Conservation (phyloP, 2,329 filamentous ascomycete genomes). For the Leptosphaerulina australis region DNA sequence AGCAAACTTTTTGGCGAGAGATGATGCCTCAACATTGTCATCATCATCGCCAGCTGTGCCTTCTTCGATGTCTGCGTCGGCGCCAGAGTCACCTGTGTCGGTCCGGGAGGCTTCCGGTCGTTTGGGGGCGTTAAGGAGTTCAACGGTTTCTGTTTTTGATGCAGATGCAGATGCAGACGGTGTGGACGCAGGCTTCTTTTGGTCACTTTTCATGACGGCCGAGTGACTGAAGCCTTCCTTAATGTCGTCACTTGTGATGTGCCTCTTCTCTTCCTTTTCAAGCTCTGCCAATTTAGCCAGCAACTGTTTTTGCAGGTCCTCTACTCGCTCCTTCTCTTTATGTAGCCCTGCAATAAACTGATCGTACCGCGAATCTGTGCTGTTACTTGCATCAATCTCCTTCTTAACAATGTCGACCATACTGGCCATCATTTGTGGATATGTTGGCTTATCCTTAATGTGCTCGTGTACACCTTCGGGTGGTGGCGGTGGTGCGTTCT, state of each 20-base stretch:
- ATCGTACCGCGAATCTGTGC: conserved; percentile 68
- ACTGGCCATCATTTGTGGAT: conserved; percentile 98
- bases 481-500: conserved; percentile 70
- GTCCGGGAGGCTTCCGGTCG: conserved; percentile 45
- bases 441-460: conserved; percentile 77
- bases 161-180: conserved; percentile 33
- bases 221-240: conserved; percentile 92
- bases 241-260: conserved; percentile 92
- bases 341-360: conserved; percentile 80
- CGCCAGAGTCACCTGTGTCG: conserved; percentile 59
- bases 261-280: conserved; percentile 81
- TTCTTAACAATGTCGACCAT: conserved; percentile 92
- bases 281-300: conserved; percentile 75
- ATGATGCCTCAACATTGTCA: conserved; percentile 75
- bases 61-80: conserved; percentile 67
- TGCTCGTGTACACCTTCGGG: conserved; percentile 80
- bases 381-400: conserved; percentile 74
- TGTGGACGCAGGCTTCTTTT: conserved; percentile 32
- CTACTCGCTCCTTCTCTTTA: conserved; percentile 77
- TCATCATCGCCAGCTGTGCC: conserved; percentile 58
- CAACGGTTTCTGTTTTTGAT: conserved; percentile 52
- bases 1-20: conserved; percentile 79
- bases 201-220: conserved; percentile 61
- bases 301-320: conserved; percentile 77
- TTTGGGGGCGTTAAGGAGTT: conserved; percentile 74